Base-by-base conservation (phyloP, 1,284 basidiomycete species). In the Leccinum angustisporum region DNA sequence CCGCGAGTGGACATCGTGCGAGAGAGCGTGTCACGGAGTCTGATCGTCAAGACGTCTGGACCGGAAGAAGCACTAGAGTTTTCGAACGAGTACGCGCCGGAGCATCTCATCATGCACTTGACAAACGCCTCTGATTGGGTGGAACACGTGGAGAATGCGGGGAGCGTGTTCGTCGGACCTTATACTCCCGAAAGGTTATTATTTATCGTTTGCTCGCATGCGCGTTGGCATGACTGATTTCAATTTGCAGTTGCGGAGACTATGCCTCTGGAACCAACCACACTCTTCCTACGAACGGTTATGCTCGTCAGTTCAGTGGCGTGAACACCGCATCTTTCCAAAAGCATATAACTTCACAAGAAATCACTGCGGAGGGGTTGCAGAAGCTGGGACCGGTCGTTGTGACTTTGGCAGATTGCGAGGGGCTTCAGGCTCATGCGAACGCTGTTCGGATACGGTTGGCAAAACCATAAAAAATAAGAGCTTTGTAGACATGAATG, bases 231-330 rank as follows among this genome's bases (percentile, higher is more conserved):
- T 51, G 56, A 56, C 43, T 68, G 33, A 70, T 31, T 11, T 51
- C 7, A 25, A 55, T 51, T 60, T 38, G 55, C 60, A 96, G 94
- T 68, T 98, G 95, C 75, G 97, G 97, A 38, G 97, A 99, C 76
- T 99, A 99, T 71, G 97, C 97, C 4, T 96, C 94, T 0, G 97
- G 97, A 25, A 99, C 97, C 9, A 99, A 99, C 77, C 97, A 99
- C 81, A 98, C 97, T 0, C 83, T 96, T 36, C 94, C 94, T 30
- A 97, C 93, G 4, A 95, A 95, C 70, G 96, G 95, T 21, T 98
- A 96, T 73, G 97, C 97, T 14, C 90, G 95, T 60, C 96, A 98
- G 75, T 99, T 97, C 80, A 96, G 94, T 67, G 97, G 97, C 16
- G 97, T 99, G 68, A 98, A 97, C 78, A 98, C 97, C 0, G 82